Percentiles rank a stretch among this genome's conserved stretches.
Conservation (phyloP, 129 eudicot species). For the Dittrichia graveolens region DNA sequence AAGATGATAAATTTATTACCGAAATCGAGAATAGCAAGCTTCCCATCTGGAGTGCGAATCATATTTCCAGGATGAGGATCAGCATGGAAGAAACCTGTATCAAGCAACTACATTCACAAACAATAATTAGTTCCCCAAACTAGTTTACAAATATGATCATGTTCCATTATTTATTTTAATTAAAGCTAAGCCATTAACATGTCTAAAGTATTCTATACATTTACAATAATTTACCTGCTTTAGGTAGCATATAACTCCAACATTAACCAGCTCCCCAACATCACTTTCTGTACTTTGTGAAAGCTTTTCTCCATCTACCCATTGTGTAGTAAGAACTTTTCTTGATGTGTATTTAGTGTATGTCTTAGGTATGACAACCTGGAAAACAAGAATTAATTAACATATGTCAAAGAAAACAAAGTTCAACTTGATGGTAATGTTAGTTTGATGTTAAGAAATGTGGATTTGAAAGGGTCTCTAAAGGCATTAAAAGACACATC, state of each 20-base stretch:
- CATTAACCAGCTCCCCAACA: conserved; percentile 98
- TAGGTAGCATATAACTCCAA: conserved; percentile 99
- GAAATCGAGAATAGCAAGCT: conserved; percentile 95
- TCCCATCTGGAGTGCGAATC: conserved; percentile 99
- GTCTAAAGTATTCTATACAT: not conserved
- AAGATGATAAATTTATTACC: conserved; percentile 47
- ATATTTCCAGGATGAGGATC: conserved; percentile 99
- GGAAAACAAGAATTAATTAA: conserved; percentile 30
- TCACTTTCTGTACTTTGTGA: conserved; percentile 98
- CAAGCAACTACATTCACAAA: conserved; percentile 74
- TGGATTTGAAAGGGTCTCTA: not conserved
- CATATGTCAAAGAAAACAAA: conserved; percentile 15
- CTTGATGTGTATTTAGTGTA: conserved; percentile 86
- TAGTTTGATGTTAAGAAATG: not conserved
- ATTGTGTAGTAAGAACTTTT: conserved; percentile 93
- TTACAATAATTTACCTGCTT: conserved; percentile 69
- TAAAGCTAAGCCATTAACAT: not conserved
- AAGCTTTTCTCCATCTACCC: conserved; percentile 99
- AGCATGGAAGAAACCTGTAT: conserved; percentile 99
- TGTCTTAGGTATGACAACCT: conserved; percentile 95
- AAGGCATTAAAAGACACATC: not conserved
- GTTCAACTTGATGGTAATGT: not conserved
- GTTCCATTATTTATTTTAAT: not conserved
- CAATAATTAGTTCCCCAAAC: conserved; percentile 22
- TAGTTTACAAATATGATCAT: not conserved